Base-by-base conservation (phyloP, 2,329 filamentous ascomycete genomes). In the Colletotrichum sp. region DNA sequence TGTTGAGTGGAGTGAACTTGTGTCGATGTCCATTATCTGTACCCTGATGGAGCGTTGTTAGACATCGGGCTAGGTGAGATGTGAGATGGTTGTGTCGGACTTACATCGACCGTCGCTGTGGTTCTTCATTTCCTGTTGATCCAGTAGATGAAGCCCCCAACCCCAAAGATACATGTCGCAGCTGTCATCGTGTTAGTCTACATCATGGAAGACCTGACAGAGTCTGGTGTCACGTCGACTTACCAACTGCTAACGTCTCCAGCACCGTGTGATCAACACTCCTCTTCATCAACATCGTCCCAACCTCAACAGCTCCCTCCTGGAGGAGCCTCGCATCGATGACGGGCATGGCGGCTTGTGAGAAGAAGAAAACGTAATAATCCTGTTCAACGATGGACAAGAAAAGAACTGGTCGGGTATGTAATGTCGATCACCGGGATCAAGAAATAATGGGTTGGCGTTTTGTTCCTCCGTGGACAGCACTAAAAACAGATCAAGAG, bases 141-240 rank as follows among this genome's bases (percentile, higher is more conserved):
- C 74, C 74, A 75, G 55, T 75, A 75, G 48, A 75, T 75, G 44
- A 69, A 73, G n/a, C 74, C 74, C 3, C 74, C 74, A 2, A 75
- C 74, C 22, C 74, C 74, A n/a, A 75, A 75, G 13, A 75, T 44
- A 5, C 32, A 32, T 3, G 65, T 69, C 9, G 30, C 74, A 12
- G 70, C 74, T 75, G 22, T 3, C 27, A 16, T 3, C 8, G 22
- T n/a, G 6, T 66, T 9, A 60, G 19, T n/a, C 12, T 1, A 12
- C 30, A n/a, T 19, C 30, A 13, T 67, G 25, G 6, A 60, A 16
- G 66, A 13, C 28, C 28, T 6, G 7, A 19, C 16, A 0, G 34
- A n/a, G n/a, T n/a, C n/a, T n/a, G n/a, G 13, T 19, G 15, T 3
- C 11, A 19, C 2, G n/a, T 8, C 6, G 28, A 65, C 70, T n/a